Percentiles rank a stretch among this genome's conserved stretches.
Conservation (phyloP, 1,284 basidiomycete genomes). For the Porphyrellus sp. region DNA sequence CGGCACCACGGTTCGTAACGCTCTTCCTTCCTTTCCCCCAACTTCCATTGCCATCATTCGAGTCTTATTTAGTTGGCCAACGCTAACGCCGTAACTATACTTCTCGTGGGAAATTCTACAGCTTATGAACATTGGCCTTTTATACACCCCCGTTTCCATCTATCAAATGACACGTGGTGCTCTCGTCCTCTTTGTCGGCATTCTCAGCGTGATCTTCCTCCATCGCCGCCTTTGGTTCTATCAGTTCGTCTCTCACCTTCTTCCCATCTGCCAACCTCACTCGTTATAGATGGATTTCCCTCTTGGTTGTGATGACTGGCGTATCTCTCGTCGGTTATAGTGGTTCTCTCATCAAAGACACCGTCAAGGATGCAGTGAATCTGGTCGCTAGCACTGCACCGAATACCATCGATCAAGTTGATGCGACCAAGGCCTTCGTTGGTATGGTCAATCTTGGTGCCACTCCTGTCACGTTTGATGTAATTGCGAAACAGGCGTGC, state of each 20-base stretch:
- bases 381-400: constrained; percentile 23
- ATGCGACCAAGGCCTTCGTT: constrained; percentile 63
- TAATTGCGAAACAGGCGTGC: constrained; percentile 56
- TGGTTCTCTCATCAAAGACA: constrained; percentile 82
- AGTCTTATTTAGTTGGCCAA: constrained; percentile 15
- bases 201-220: constrained; percentile 91
- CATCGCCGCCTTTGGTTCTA: constrained; percentile 76
- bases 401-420: constrained; percentile 50
- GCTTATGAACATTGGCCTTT: constrained; percentile 93
- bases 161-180: constrained; percentile 98
- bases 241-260: constrained; percentile 51
- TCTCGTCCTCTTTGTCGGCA: constrained; percentile 93
- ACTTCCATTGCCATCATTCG: constrained; percentile 9
- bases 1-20: constrained; percentile 71
- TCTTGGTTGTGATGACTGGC: constrained; percentile 88
- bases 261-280: constrained; percentile 5
- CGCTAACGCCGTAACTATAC: constrained; percentile 20
- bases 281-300: constrained; percentile 76
- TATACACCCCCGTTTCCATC: constrained; percentile 95
- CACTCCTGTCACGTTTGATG: constrained; percentile 1
- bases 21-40: constrained; percentile 9
- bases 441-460: constrained; percentile 42
- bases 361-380: constrained; percentile 46
- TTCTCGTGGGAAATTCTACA: constrained; percentile 36
- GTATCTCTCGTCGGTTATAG: constrained; percentile 90